These are phyloP conservation scores for Ceratobasidium sp. DNA, from an alignment of 1,284 basidiomycete genomes.

Conservation along the genomic window DNA sequence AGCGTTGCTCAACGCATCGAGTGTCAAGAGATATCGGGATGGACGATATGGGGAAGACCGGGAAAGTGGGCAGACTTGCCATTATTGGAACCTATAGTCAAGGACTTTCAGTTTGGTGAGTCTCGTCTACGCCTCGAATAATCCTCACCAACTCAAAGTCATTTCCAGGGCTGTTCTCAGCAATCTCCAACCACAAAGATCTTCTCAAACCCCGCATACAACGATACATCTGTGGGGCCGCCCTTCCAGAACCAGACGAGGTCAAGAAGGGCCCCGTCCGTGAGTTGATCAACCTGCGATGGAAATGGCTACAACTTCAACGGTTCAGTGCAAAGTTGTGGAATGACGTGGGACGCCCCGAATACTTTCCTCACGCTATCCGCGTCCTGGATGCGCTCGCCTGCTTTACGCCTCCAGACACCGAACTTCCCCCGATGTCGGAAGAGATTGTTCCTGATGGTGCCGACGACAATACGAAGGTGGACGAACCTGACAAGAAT, in stretches of 20 bases:
- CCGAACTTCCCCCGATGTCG: slow-evolving; percentile 4
- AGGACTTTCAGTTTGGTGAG: slow-evolving; percentile 24
- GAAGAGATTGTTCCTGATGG: no score
- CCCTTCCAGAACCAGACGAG: slow-evolving; percentile 3
- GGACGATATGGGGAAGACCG: slow-evolving; percentile 16
- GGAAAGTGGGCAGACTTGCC: slow-evolving; percentile 25
- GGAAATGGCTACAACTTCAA: slow-evolving; percentile 36
- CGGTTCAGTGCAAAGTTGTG: slow-evolving; percentile 25
- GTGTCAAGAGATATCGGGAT: slow-evolving; percentile 3
- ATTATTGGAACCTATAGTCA: slow-evolving; percentile 18
- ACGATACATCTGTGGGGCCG: slow-evolving; percentile 25
- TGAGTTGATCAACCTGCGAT: slow-evolving; percentile 18
- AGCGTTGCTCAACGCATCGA: slow-evolving; percentile 22
- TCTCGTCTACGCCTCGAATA: not conserved
- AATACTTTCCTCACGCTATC: slow-evolving; percentile 32
- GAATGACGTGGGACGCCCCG: slow-evolving; percentile 8
- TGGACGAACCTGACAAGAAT: not conserved
- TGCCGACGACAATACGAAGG: no score
- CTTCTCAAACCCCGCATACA: slow-evolving; percentile 25
- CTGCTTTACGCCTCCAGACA: slow-evolving; percentile 12
- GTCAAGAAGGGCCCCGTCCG: slow-evolving; percentile 6
- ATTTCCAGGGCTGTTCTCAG: slow-evolving; percentile 13
- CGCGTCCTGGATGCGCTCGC: slow-evolving; percentile 19
- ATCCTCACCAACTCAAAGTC: not conserved
- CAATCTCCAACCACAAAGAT: slow-evolving; percentile 18